Evolutionary conservation across 106 monocot species (phyloP), one percentile per base, ranked within the genome.

Genomic region (Chionographis japonica): DNA sequence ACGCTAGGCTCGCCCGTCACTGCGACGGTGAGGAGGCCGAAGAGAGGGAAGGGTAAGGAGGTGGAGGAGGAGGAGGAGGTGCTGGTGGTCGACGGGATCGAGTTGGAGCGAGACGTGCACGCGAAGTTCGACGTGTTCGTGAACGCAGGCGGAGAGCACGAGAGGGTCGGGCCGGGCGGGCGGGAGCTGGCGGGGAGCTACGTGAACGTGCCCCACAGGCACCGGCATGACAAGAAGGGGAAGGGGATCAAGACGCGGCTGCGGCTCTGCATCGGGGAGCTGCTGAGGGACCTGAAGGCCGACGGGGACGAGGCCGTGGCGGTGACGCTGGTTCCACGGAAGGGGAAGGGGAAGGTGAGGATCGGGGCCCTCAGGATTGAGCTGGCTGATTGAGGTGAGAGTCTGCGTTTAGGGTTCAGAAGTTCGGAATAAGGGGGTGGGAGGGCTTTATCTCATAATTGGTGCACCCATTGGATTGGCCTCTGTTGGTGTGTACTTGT

Each of bases 171-270:
- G 20, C 65, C 87, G 36, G 52, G 38, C 49, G 52, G 19, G 35
- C 75, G 80, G 27, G 83, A 84, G 71, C 87, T 75, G 63, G 83
- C 90, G 1, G 90, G 90, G 4, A 81, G 80, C 54, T 84, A 84
- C 41, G 78, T 71, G 14, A 73, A 83, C 16, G 39, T 86, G 68
- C 80, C 80, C 12, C 83, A 83, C 55, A 65, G 41, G 66, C 10
- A 42, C 10, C 17, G 6, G 10, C 6, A 14, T 2, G 54, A 55
- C 14, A 64, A 55, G 63, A 40, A 52, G 63, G 13, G 6, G 49
- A 37, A 1, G 38, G 18, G 3, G 14, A 39, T 65, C 37, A 63
- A 49, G 58, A 80, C 77, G 0, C 53, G 4, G 37, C 68, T 80
- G 43, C 27, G 27, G 27, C 27, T 27, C 27, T 27, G 27, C 27